Evolutionary conservation across 495 filamentous ascomycete genomes (phyloP).

Genomic region (Xylaria cubensis): DNA sequence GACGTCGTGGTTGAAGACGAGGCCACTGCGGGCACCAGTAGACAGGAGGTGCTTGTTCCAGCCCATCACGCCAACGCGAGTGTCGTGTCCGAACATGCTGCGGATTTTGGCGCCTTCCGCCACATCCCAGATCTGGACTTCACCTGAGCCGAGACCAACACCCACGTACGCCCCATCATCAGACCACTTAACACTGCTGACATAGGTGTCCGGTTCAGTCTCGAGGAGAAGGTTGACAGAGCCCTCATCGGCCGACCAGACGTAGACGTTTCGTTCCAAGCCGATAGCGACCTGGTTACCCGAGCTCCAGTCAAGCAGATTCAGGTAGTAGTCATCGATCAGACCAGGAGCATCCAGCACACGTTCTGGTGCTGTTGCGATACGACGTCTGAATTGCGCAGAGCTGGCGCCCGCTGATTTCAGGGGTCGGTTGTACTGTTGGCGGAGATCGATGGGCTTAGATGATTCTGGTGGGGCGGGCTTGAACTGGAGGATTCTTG

Average conservation of each 20-base stretch:
- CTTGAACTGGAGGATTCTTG: slow-evolving; percentile 98
- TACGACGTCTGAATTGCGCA: slow-evolving; percentile 86
- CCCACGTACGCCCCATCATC: slow-evolving; percentile 95
- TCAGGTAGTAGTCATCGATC: slow-evolving; percentile 98
- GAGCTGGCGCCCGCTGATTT: slow-evolving; percentile 74
- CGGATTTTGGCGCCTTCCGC: slow-evolving; percentile 93
- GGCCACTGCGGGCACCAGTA: slow-evolving; percentile 89
- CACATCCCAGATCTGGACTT: slow-evolving; percentile 99
- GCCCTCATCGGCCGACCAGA: slow-evolving; percentile 98
- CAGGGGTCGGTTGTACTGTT: slow-evolving; percentile 96
- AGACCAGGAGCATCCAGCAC: slow-evolving; percentile 97
- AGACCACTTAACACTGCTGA: slow-evolving; percentile 98
- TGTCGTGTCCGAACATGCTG: slow-evolving; percentile 97
- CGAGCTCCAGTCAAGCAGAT: slow-evolving; percentile 96
- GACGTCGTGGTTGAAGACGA: slow-evolving; percentile 99
- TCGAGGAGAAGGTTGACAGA: slow-evolving; percentile 86
- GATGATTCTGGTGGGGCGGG: slow-evolving; percentile 94
- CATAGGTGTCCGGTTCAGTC: slow-evolving; percentile 86
- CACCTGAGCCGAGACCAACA: slow-evolving; percentile 91
- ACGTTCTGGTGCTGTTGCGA: slow-evolving; percentile 93
- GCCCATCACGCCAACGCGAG: slow-evolving; percentile 95
- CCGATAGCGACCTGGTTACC: slow-evolving; percentile 98
- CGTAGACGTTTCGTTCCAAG: slow-evolving; percentile 93
- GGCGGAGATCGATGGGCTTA: slow-evolving; percentile 94
- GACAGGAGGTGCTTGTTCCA: slow-evolving; percentile 98